phyloP scores from a whole-genome alignment of 768 basidiomycete species.

The Lactarius vividus region DNA sequence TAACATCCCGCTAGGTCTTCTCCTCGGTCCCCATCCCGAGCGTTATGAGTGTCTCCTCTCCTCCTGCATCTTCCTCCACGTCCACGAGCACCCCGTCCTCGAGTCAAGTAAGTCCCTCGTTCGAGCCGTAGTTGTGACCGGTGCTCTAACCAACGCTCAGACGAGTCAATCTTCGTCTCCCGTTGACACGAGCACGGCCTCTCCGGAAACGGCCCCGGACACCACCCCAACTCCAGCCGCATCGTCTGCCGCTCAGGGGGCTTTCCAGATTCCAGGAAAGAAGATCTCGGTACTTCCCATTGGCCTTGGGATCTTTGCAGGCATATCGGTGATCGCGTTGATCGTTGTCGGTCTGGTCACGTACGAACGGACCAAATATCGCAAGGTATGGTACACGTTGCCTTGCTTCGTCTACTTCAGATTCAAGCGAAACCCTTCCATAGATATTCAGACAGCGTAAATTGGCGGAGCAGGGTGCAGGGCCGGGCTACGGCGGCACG shows the following conservation, averaged over 20 bases:
- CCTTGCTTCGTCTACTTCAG: background rate
- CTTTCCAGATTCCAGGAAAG: slow-evolving; percentile 70
- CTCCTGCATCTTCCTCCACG: slow-evolving; percentile 16
- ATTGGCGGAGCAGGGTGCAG: slow-evolving; percentile 59
- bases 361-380: slow-evolving; percentile 83
- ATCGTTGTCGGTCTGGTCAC: slow-evolving; percentile 82
- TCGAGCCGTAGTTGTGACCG: background rate
- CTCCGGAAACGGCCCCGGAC: slow-evolving; percentile 27
- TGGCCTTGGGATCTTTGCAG: slow-evolving; percentile 80
- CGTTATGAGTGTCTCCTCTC: background rate
- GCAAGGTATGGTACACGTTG: slow-evolving; percentile 54
- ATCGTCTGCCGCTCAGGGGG: slow-evolving; percentile 32
- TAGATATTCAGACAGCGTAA: slow-evolving; percentile 67
- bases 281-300: slow-evolving; percentile 73
- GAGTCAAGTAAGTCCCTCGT: slow-evolving; percentile 1
- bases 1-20: slow-evolving; percentile 2
- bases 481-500: slow-evolving; percentile 61
- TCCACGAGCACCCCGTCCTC: background rate
- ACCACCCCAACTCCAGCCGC: slow-evolving; percentile 20
- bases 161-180: slow-evolving; percentile 28
- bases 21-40: background rate
- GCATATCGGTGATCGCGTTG: slow-evolving; percentile 80
- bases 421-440: background rate
- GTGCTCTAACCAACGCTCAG: slow-evolving; percentile 12
- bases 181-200: slow-evolving; percentile 22